Percentiles rank a stretch among this genome's conserved stretches.
Conservation (phyloP, 306 rosid species). For the Spatholobus suberectus region DNA sequence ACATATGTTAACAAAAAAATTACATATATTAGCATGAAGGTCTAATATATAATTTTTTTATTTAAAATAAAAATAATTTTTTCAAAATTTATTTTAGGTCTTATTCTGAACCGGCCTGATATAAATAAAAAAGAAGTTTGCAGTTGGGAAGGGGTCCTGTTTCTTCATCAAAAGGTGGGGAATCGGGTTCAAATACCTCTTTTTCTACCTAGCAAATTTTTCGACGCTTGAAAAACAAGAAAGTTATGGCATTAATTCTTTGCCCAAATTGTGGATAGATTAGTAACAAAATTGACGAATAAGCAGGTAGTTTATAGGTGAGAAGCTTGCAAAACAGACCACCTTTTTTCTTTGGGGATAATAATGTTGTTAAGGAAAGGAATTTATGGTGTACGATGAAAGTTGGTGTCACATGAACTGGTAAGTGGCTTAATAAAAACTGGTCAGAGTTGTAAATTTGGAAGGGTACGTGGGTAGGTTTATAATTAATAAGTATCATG, state of each 20-base stretch:
- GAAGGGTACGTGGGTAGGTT: not conserved
- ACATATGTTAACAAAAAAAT: too few species aligned
- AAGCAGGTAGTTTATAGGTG: not conserved
- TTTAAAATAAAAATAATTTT: too few species aligned
- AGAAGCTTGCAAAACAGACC: not conserved
- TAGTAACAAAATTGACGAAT: not conserved
- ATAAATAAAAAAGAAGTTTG: not conserved
- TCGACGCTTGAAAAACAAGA: not conserved
- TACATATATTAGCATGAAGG: too few species aligned
- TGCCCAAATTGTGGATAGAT: not conserved
- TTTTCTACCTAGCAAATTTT: not conserved
- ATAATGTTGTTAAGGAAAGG: not conserved
- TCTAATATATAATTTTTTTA: too few species aligned
- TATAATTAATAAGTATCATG: not conserved
- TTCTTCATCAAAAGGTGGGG: not conserved
- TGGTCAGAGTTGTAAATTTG: not conserved
- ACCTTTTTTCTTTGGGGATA: not conserved
- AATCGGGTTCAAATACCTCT: not conserved
- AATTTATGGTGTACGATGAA: not conserved
- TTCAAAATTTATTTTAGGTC: too few species aligned
- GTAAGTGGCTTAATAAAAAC: not conserved
- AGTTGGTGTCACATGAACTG: not conserved
- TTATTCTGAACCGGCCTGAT: too few species aligned
- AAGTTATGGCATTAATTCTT: not conserved
- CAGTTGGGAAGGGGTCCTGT: not conserved